A percentile compares a stretch with the other conserved stretches of the same genome.
Evolutionary conservation across 2,329 filamentous ascomycete species (phyloP).

Genomic region (Cryphonectria naterciae): DNA sequence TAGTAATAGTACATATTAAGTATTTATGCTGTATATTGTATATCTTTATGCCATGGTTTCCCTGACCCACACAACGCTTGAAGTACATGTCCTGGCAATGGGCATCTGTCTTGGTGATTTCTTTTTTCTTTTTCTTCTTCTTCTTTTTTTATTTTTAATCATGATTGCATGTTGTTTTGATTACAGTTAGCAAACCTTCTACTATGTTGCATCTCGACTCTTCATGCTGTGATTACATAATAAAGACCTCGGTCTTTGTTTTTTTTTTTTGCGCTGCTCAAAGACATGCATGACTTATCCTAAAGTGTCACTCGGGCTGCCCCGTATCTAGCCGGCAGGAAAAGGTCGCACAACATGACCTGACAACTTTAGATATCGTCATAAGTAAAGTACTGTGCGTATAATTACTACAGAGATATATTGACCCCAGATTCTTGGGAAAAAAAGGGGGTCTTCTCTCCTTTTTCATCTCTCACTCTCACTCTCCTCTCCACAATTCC

Average conservation of each 20-base stretch:
- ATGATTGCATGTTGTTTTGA: neutral
- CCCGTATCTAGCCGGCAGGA: neutral
- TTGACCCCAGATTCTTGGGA: neutral
- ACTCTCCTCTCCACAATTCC: neutral
- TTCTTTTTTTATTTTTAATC: too few relatives aligned
- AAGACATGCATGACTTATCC: neutral
- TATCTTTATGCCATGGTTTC: too few relatives aligned
- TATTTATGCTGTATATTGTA: too few relatives aligned
- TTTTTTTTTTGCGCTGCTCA: neutral
- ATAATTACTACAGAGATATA: neutral
- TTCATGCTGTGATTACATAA: neutral
- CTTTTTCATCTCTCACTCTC: too few relatives aligned
- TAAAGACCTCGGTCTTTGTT: neutral
- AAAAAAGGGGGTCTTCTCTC: too few relatives aligned
- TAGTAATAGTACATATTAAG: too few relatives aligned
- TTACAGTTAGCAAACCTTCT: neutral
- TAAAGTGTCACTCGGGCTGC: neutral
- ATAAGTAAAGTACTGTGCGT: neutral
- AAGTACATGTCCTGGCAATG: too few relatives aligned
- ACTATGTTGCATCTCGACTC: neutral
- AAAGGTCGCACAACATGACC: neutral
- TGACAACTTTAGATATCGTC: neutral
- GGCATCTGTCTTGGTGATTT: too few relatives aligned
- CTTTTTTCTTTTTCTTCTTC: too few relatives aligned
- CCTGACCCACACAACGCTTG: too few relatives aligned